phyloP scores from a whole-genome alignment of 331 rosid species.

The Telfairia occidentalis region DNA sequence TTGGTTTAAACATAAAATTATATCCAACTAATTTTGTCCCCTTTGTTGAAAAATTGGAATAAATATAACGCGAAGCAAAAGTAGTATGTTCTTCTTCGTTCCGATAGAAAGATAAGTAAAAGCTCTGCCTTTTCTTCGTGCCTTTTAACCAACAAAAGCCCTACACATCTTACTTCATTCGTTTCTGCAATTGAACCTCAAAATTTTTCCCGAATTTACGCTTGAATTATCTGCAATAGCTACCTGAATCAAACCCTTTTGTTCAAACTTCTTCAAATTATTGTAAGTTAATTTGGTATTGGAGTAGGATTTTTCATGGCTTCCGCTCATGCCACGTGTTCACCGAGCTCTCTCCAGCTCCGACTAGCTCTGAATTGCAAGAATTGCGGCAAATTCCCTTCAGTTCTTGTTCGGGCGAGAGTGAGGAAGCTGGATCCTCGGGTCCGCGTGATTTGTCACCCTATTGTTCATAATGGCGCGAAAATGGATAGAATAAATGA shows the following conservation, averaged over 20 bases:
- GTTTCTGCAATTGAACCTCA: not conserved
- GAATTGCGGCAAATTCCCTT: slow-evolving; percentile 28
- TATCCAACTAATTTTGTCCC: no score
- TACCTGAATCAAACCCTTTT: not conserved
- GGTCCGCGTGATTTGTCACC: slow-evolving; percentile 22
- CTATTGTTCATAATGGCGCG: slow-evolving; percentile 21
- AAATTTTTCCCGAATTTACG: not conserved
- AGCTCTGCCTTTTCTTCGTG: not conserved
- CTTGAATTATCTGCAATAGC: not conserved
- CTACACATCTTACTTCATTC: not conserved
- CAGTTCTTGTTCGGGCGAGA: slow-evolving; percentile 22
- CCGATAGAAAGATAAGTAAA: not conserved
- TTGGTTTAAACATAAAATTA: no score
- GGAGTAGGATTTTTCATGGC: slow-evolving; percentile 36
- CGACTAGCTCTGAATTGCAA: slow-evolving; percentile 46
- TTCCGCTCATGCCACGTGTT: slow-evolving; percentile 37
- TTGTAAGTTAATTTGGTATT: not conserved
- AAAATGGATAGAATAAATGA: slow-evolving; percentile 14
- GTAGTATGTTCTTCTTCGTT: no score
- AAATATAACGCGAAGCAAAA: no score
- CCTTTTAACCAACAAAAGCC: not conserved
- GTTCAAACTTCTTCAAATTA: not conserved
- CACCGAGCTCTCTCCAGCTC: slow-evolving; percentile 82
- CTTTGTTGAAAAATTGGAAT: no score
- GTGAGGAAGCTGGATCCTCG: slow-evolving; percentile 27